Conservation (phyloP, 139 green algal species). For the Gonium pectorale region DNA sequence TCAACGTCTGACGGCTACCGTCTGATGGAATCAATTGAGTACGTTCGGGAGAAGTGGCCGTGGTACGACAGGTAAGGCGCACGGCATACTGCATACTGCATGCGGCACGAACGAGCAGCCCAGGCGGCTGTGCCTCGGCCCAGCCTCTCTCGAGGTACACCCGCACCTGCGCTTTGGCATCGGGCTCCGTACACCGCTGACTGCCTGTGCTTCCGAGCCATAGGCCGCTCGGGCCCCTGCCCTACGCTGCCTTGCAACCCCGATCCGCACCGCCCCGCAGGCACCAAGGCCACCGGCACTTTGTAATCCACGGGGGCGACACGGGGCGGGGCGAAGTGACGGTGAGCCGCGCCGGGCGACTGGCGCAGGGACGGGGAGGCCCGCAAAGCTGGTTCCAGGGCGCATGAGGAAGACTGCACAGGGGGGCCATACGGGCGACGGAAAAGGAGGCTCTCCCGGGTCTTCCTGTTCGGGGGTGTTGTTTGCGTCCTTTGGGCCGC, state of each 20-base stretch:
- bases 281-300: constrained; percentile 44
- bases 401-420: no score
- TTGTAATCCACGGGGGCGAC: constrained; percentile 50
- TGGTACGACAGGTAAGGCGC: constrained; percentile 30
- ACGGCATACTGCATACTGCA: background rate
- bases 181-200: background rate
- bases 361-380: no score
- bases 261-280: background rate
- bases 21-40: constrained; percentile 9
- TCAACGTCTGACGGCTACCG: background rate
- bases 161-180: no score
- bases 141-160: no score
- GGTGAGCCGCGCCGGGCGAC: no score
- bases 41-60: constrained; percentile 42
- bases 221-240: background rate
- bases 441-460: no score
- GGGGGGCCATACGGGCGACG: no score
- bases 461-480: no score
- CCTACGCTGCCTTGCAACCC: background rate
- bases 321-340: constrained; percentile 22
- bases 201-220: background rate
- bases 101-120: background rate
- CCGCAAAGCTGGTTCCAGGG: no score
- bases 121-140: no score
- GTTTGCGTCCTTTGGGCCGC: no score